Conservation (phyloP, 108 stramenopile species). For the Heterococcus sp. region DNA sequence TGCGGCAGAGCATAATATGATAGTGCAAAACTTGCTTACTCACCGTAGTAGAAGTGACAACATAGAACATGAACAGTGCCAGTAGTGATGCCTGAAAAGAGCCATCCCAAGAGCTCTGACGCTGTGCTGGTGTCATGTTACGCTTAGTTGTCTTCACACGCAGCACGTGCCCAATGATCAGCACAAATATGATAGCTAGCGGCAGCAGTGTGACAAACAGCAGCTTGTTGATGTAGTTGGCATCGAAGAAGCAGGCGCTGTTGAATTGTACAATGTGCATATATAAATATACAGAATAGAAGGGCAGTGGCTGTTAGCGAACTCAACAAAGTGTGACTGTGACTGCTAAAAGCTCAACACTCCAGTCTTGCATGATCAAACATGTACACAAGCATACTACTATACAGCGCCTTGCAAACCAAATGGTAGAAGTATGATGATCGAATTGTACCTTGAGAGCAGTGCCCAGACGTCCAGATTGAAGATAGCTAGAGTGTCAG, state of each 20-base stretch:
- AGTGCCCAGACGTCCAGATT: slow-evolving; percentile 42
- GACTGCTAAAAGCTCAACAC: too few species aligned
- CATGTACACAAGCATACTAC: too few species aligned
- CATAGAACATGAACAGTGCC: slow-evolving; percentile 26
- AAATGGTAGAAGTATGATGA: too few species aligned
- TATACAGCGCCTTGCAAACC: too few species aligned
- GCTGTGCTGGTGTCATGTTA: not conserved
- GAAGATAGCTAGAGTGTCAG: slow-evolving; percentile 24
- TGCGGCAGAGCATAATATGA: too few species aligned
- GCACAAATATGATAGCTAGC: slow-evolving; percentile 13
- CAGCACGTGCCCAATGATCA: not conserved
- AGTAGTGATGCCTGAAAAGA: slow-evolving; percentile 10
- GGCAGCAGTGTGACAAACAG: slow-evolving; percentile 33
- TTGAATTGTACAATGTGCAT: too few species aligned
- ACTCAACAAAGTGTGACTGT: too few species aligned
- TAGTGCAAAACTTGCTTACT: too few species aligned
- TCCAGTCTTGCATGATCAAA: too few species aligned
- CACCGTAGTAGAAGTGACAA: slow-evolving; percentile 28
- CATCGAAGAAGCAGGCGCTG: slow-evolving; percentile 28
- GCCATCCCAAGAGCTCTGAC: slow-evolving; percentile 5
- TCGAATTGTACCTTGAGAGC: slow-evolving; percentile 11
- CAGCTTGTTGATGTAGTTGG: slow-evolving; percentile 39
- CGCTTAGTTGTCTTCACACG: not conserved
- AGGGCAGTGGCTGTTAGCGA: too few species aligned
- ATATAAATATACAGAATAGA: too few species aligned